phyloP scores from a whole-genome alignment of 495 filamentous ascomycete species.

The Penicillium antarcticum region DNA sequence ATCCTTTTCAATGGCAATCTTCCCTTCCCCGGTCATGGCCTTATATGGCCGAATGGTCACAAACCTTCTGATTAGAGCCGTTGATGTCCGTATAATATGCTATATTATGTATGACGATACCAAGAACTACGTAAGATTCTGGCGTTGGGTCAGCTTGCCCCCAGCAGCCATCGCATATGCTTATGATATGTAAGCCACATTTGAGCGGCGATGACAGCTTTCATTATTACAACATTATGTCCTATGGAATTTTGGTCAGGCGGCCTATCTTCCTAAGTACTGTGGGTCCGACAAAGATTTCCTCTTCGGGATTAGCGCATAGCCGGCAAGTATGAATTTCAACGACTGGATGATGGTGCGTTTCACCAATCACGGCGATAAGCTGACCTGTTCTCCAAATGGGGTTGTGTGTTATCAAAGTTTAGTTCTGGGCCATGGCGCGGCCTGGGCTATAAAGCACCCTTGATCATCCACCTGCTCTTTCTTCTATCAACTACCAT shows the following conservation, averaged over 20 bases:
- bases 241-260: no score
- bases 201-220: no score
- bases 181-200: no score
- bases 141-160: no score
- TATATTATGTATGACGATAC: no score
- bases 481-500: not conserved
- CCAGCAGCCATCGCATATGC: no score
- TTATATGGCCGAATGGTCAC: no score
- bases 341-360: not conserved
- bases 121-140: no score
- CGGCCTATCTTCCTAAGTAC: no score
- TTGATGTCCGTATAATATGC: no score
- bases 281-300: slow-evolving; percentile 33
- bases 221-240: no score
- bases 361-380: slow-evolving; percentile 5
- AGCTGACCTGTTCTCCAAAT: not conserved
- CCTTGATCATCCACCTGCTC: not conserved
- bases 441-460: not conserved
- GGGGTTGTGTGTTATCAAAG: not conserved
- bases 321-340: slow-evolving; percentile 7
- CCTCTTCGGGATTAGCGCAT: slow-evolving; percentile 22
- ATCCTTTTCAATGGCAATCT: slow-evolving; percentile 24
- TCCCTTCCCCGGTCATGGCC: slow-evolving; percentile 16
- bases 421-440: not conserved
- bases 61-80: no score